A percentile compares a stretch with the other conserved stretches of the same genome.
Evolutionary conservation across 1,139 yeast genomes (phyloP).

Genomic region (Eremothecium sinecaudum): DNA sequence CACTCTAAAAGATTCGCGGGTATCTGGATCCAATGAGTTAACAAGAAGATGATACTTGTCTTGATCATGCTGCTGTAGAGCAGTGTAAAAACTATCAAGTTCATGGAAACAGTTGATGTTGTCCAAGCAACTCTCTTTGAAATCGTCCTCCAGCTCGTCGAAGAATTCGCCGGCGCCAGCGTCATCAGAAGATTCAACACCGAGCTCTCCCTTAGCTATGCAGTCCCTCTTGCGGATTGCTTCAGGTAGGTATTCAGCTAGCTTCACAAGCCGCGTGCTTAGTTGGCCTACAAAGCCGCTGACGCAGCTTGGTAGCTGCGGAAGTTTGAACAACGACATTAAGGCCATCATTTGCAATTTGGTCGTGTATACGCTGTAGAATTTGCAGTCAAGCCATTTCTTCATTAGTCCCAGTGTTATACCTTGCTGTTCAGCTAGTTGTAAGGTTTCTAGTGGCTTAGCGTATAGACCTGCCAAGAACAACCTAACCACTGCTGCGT

Average conservation of each 20-base stretch:
- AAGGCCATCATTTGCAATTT: conserved; percentile 65
- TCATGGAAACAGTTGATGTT: conserved; percentile 50
- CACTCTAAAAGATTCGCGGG: conserved; percentile 24
- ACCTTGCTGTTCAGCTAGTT: conserved; percentile 41
- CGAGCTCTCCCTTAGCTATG: conserved; percentile 37
- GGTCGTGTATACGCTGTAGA: conserved; percentile 67
- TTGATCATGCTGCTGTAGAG: conserved; percentile 23
- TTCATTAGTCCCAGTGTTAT: conserved; percentile 45
- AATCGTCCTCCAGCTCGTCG: conserved; percentile 47
- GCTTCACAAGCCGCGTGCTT: conserved; percentile 39
- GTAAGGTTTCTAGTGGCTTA: conserved; percentile 50
- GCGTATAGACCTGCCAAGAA: conserved; percentile 58
- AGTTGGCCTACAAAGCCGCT: conserved; percentile 30
- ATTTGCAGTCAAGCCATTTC: conserved; percentile 55
- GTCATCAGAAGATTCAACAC: conserved; percentile 35
- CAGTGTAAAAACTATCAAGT: conserved; percentile 30
- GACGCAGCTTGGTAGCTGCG: conserved; percentile 32
- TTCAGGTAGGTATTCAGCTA: conserved; percentile 54
- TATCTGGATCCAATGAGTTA: conserved; percentile 25
- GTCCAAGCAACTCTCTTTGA: conserved; percentile 71
- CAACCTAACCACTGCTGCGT: conserved; percentile 43
- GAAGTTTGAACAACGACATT: conserved; percentile 38
- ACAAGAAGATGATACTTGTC: conserved; percentile 31
- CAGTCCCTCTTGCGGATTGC: conserved; percentile 62
- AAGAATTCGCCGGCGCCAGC: conserved; percentile 38